A percentile compares a stretch with the other conserved stretches of the same genome.
Evolutionary conservation across 148 eudicot species (phyloP).

Genomic region (Vaccinium vitisidaea): DNA sequence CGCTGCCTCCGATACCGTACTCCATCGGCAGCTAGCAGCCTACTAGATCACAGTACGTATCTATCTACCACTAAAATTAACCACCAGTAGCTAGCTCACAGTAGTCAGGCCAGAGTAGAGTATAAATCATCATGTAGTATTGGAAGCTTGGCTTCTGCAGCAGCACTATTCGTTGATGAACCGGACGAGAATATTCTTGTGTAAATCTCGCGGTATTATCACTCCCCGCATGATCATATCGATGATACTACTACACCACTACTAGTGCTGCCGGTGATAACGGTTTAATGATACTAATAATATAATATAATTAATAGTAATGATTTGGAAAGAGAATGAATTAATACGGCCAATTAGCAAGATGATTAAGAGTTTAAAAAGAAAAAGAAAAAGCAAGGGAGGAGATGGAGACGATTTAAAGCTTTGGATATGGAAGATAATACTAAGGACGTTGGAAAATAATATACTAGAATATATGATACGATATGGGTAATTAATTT

Average conservation of each 20-base stretch:
- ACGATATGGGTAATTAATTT: no score
- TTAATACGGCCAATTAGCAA: not conserved
- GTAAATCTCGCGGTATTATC: not conserved
- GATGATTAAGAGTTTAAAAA: not conserved
- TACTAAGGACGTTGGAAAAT: no score
- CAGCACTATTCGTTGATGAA: not conserved
- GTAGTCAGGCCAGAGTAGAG: no score
- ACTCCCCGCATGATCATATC: not conserved
- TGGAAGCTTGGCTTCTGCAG: not conserved
- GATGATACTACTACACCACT: not conserved
- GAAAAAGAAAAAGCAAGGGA: not conserved
- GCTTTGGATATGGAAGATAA: no score
- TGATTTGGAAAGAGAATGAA: not conserved
- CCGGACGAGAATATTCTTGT: not conserved
- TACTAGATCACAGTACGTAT: not conserved
- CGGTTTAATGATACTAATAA: not conserved
- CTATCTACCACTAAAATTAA: no score
- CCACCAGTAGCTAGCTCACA: not conserved
- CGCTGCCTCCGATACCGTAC: slow-evolving; percentile 30
- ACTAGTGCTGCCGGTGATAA: no score
- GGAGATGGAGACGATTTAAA: no score
- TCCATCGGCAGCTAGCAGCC: not conserved
- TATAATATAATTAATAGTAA: not conserved
- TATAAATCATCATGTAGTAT: not conserved
- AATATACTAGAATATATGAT: no score